These are phyloP conservation scores for Rhodocollybia butyracea DNA, from an alignment of 768 basidiomycete species.

Conservation along the genomic window DNA sequence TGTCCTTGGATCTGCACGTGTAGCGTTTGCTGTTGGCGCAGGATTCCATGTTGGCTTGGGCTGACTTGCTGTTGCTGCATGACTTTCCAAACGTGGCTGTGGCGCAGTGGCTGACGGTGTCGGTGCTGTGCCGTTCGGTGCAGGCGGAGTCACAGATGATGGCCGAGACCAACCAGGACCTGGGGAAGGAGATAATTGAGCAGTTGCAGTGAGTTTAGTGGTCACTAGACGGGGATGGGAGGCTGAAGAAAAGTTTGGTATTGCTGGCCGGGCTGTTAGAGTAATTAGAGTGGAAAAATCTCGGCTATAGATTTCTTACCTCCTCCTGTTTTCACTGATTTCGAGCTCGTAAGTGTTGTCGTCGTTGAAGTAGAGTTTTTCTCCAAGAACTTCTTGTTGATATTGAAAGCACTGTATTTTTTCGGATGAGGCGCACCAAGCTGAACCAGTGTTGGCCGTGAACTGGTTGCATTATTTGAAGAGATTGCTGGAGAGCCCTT, in stretches of 20 bases:
- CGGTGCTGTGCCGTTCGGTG: conserved; percentile 41
- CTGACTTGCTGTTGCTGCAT: conserved; percentile 5
- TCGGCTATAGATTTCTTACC: conserved; percentile 40
- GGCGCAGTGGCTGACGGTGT: conserved; percentile 37
- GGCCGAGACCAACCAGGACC: conserved; percentile 79
- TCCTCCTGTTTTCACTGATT: conserved; percentile 48
- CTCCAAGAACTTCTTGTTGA: conserved; percentile 96
- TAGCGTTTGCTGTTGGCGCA: conserved; percentile 23
- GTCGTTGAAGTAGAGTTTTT: conserved; percentile 69
- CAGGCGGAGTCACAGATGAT: conserved; percentile 67
- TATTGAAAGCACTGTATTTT: conserved; percentile 85
- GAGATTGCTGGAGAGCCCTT: conserved; percentile 9
- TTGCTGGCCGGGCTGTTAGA: conserved; percentile 51
- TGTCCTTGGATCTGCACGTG: conserved; percentile 39
- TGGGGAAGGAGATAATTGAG: conserved; percentile 52
- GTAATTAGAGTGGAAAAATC: conserved; percentile 5
- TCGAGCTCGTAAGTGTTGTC: conserved; percentile 39
- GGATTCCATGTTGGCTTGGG: conserved; percentile 64
- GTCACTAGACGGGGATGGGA: conserved; percentile 83
- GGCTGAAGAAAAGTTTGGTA: conserved; percentile 40
- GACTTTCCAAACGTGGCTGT: conserved; percentile 59
- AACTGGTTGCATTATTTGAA: not conserved
- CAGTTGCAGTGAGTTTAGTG: conserved; percentile 75
- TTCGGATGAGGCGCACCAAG: conserved; percentile 60
- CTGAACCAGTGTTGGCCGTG: conserved; percentile 45